Conservation (phyloP, 139 green algal species). For the Raphidocelis subcapitata region DNA sequence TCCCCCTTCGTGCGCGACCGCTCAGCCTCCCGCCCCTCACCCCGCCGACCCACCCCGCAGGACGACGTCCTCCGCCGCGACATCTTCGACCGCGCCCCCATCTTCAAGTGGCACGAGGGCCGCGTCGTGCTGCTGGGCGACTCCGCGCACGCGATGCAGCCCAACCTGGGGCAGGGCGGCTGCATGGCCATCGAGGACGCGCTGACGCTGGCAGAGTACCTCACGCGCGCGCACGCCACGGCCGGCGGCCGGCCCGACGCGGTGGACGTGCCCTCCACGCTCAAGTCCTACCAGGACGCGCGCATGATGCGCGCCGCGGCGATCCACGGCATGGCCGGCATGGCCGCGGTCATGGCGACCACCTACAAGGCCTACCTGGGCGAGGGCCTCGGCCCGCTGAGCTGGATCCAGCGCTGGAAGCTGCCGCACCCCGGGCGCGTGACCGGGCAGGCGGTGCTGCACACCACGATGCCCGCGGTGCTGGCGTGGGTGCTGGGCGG, state of each 20-base stretch:
- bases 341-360: slow-evolving; percentile 87
- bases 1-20: no score
- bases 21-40: no score
- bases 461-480: slow-evolving; percentile 77
- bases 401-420: slow-evolving; percentile 53
- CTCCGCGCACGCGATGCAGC: slow-evolving; percentile 96
- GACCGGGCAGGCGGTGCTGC: slow-evolving; percentile 65
- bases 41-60: no score
- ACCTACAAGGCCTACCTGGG: slow-evolving; percentile 84
- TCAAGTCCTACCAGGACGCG: slow-evolving; percentile 58
- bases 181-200: slow-evolving; percentile 95
- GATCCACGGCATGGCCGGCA: slow-evolving; percentile 89
- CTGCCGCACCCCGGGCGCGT: slow-evolving; percentile 96
- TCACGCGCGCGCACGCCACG: slow-evolving; percentile 39
- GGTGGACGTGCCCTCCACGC: slow-evolving; percentile 25
- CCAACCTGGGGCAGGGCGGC: slow-evolving; percentile 96
- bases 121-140: slow-evolving; percentile 93
- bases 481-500: slow-evolving; percentile 85
- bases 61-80: slow-evolving; percentile 91
- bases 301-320: slow-evolving; percentile 72
- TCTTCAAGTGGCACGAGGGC: slow-evolving; percentile 82
- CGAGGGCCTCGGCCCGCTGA: slow-evolving; percentile 80
- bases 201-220: slow-evolving; percentile 68
- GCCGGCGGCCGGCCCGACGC: slow-evolving; percentile 1
- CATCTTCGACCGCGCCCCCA: slow-evolving; percentile 86